Evolutionary conservation across 371 early-diverging fungal genomes (phyloP).

Genomic region (Choanephora cucurbitarum): DNA sequence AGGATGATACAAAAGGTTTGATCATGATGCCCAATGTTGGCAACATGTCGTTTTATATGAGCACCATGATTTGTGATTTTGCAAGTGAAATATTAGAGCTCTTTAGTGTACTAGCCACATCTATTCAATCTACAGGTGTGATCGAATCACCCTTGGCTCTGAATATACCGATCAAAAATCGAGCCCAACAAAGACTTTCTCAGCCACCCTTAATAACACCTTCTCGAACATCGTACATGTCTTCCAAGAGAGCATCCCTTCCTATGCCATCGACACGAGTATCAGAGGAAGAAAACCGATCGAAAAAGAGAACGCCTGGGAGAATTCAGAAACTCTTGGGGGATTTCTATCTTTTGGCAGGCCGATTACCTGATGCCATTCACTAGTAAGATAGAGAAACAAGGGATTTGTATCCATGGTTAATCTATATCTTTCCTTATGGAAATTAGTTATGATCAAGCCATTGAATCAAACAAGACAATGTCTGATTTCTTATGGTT

Average conservation of each 20-base stretch:
- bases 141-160: constrained; percentile 38
- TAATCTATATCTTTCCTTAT: background rate
- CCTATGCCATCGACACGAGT: background rate
- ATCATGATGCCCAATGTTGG: constrained; percentile 85
- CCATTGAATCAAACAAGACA: constrained; percentile 69
- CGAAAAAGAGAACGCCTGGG: constrained; percentile 65
- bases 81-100: constrained; percentile 67
- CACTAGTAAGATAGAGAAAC: constrained; percentile 34
- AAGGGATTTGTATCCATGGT: background rate
- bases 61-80: constrained; percentile 76
- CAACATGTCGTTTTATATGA: constrained; percentile 75
- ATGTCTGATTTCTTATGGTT: constrained; percentile 78
- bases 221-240: constrained; percentile 8
- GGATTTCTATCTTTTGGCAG: constrained; percentile 80
- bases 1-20: constrained; percentile 74
- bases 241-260: constrained; percentile 4
- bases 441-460: constrained; percentile 67
- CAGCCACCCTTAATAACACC: constrained; percentile 5
- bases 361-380: constrained; percentile 75
- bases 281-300: constrained; percentile 25
- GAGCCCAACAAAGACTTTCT: background rate
- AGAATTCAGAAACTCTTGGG: constrained; percentile 77
- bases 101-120: constrained; percentile 33
- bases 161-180: background rate
- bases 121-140: constrained; percentile 33